Evolutionary conservation across 768 basidiomycete genomes (phyloP).

Genomic region (Tulasnella sp.): DNA sequence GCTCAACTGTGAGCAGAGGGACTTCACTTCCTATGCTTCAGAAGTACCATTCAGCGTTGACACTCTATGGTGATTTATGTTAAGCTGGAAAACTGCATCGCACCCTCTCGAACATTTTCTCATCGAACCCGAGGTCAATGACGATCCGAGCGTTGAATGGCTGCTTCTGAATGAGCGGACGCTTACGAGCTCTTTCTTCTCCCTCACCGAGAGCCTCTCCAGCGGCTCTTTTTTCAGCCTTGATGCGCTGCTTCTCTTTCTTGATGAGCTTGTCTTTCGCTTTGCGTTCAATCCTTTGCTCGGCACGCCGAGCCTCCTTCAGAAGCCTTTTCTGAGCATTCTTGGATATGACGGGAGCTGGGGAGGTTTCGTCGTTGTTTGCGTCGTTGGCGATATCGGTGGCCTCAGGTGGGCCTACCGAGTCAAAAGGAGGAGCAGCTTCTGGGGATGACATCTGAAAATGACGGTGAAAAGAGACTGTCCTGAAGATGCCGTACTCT

Average conservation of each 20-base stretch:
- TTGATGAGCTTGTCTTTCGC: slow-evolving; percentile 65
- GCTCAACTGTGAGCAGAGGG: slow-evolving; percentile 80
- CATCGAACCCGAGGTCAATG: slow-evolving; percentile 57
- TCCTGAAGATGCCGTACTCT: too few relatives aligned
- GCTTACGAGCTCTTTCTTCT: slow-evolving; percentile 30
- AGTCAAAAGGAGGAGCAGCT: too few relatives aligned
- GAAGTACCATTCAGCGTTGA: background rate
- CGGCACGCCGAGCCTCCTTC: slow-evolving; percentile 55
- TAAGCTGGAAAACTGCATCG: slow-evolving; percentile 21
- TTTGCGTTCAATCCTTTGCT: slow-evolving; percentile 59
- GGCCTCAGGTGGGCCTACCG: too few relatives aligned
- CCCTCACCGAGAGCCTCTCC: slow-evolving; percentile 35
- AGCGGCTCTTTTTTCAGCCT: slow-evolving; percentile 36
- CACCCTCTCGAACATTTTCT: slow-evolving; percentile 33
- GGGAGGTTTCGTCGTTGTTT: too few relatives aligned
- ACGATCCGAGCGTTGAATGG: slow-evolving; percentile 55
- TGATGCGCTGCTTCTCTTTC: slow-evolving; percentile 53
- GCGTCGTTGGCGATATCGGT: too few relatives aligned
- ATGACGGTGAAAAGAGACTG: too few relatives aligned
- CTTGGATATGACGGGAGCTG: slow-evolving; percentile 44
- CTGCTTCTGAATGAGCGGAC: slow-evolving; percentile 20
- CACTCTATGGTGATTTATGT: background rate
- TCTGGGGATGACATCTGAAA: too few relatives aligned
- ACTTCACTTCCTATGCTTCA: slow-evolving; percentile 65
- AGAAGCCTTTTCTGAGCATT: slow-evolving; percentile 66